A percentile compares a stretch with the other conserved stretches of the same genome.
phyloP scores from a whole-genome alignment of 2,329 filamentous ascomycete species.

The Monosporascus ibericus region DNA sequence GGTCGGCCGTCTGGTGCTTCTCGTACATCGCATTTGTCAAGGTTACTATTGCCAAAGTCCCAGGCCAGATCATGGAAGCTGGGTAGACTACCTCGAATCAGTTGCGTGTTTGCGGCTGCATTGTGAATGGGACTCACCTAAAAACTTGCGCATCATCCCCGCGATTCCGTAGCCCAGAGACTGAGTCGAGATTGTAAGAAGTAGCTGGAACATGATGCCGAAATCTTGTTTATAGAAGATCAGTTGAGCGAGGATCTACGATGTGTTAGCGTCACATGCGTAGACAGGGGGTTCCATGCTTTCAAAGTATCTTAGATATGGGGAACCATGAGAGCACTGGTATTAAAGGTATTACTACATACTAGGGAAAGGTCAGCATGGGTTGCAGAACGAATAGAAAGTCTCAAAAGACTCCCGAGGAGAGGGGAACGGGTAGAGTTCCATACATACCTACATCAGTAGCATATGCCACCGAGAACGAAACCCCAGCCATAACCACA shows the following conservation, averaged over 20 bases:
- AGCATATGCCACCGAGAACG: constrained; percentile 64
- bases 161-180: constrained; percentile 65
- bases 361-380: neutral
- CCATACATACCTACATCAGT: constrained; percentile 51
- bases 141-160: constrained; percentile 58
- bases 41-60: constrained; percentile 58
- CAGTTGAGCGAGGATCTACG: constrained; percentile 56
- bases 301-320: neutral
- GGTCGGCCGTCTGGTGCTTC: constrained; percentile 41
- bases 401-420: neutral
- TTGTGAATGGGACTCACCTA: constrained; percentile 35
- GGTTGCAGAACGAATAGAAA: no score
- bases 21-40: constrained; percentile 72
- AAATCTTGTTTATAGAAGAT: constrained; percentile 68
- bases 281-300: neutral
- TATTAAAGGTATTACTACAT: neutral
- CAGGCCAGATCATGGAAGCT: constrained; percentile 71
- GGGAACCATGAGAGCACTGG: neutral
- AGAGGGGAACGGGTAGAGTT: neutral
- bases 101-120: neutral
- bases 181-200: constrained; percentile 63
- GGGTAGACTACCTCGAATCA: constrained; percentile 45
- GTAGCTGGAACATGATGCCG: constrained; percentile 58
- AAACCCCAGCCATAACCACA: constrained; percentile 65
- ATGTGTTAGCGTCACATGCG: neutral